These are phyloP conservation scores for Annona cherimola DNA, from an alignment of 164 flowering plant species.

Conservation along the genomic window DNA sequence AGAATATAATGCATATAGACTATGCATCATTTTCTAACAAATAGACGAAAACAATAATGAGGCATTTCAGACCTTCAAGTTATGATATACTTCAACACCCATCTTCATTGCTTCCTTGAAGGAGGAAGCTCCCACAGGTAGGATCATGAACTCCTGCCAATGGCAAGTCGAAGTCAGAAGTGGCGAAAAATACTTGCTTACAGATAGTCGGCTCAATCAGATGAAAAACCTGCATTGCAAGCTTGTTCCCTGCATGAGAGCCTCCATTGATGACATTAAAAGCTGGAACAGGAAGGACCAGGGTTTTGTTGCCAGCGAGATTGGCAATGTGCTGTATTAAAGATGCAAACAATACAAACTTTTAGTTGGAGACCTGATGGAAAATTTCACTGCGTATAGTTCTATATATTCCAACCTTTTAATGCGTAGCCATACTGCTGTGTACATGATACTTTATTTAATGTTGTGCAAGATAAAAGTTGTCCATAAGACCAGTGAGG, in stretches of 20 bases:
- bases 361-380: neutral
- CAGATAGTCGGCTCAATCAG: neutral
- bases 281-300: conserved; percentile 45
- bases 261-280: conserved; percentile 47
- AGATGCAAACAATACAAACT: neutral
- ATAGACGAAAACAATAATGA: neutral
- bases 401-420: neutral
- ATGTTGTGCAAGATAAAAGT: no score
- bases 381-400: neutral
- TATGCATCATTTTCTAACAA: neutral
- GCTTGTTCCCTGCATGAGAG: conserved; percentile 45
- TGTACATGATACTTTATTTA: no score
- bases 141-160: conserved; percentile 40
- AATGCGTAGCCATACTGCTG: no score
- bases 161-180: neutral
- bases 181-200: neutral
- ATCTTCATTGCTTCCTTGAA: conserved; percentile 46
- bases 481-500: no score
- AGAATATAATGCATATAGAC: neutral
- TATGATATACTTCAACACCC: conserved; percentile 43
- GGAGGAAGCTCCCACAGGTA: conserved; percentile 41
- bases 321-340: conserved; percentile 34
- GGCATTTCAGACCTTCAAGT: conserved; percentile 24
- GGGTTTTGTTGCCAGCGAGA: conserved; percentile 34
- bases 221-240: conserved; percentile 33